These are phyloP conservation scores for Mortierella sp. DNA, from an alignment of 371 early-diverging fungal species.

Conservation along the genomic window DNA sequence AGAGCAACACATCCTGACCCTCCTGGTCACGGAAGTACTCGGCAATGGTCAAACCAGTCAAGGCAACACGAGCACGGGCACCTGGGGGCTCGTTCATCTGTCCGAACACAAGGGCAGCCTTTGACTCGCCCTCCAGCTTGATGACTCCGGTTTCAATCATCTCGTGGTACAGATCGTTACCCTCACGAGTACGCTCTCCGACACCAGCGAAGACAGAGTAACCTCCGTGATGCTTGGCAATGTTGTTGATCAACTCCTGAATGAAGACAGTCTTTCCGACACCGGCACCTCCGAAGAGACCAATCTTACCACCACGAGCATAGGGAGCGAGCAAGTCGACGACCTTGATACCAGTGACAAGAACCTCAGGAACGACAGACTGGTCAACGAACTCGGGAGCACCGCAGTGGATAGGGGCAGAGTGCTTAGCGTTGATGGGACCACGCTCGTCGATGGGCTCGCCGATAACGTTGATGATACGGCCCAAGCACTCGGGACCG, in stretches of 20 bases:
- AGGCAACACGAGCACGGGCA: slow-evolving; percentile 99
- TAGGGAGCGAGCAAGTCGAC: slow-evolving; percentile 98
- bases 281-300: slow-evolving; percentile 99
- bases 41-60: slow-evolving; percentile 98
- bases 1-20: slow-evolving; percentile 98
- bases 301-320: slow-evolving; percentile 98
- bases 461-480: slow-evolving; percentile 98
- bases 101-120: slow-evolving; percentile 97
- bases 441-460: slow-evolving; percentile 98
- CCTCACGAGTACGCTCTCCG: slow-evolving; percentile 98
- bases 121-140: slow-evolving; percentile 93
- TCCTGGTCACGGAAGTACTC: slow-evolving; percentile 99
- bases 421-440: slow-evolving; percentile 91
- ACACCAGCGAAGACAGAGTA: slow-evolving; percentile 98
- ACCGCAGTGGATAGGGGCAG: slow-evolving; percentile 91
- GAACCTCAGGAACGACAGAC: slow-evolving; percentile 95
- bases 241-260: slow-evolving; percentile 98
- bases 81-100: slow-evolving; percentile 99
- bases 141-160: slow-evolving; percentile 97
- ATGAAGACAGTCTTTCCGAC: slow-evolving; percentile 99
- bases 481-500: slow-evolving; percentile 95
- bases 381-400: slow-evolving; percentile 97
- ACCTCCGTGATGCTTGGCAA: slow-evolving; percentile 98
- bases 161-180: slow-evolving; percentile 98
- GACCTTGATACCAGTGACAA: slow-evolving; percentile 99